Percentiles rank a stretch among this genome's conserved stretches.
phyloP scores from a whole-genome alignment of 2,329 filamentous ascomycete species.

The Colletotrichum liriopes region DNA sequence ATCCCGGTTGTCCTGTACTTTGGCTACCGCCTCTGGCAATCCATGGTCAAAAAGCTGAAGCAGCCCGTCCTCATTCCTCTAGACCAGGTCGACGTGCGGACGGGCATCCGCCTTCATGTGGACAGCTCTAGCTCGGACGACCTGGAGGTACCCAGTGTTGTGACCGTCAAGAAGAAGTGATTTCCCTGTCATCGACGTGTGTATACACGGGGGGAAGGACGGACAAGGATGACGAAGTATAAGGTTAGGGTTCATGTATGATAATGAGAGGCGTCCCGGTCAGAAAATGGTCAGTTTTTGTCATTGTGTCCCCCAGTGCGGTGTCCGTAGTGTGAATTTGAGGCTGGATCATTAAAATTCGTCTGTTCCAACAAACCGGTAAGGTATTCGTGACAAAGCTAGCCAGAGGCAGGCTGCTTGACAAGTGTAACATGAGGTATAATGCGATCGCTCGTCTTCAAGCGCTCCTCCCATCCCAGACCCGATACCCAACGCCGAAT shows the following conservation, averaged over 20 bases:
- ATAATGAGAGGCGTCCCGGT: not conserved
- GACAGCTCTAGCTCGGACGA: conserved; percentile 20
- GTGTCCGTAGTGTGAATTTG: not conserved
- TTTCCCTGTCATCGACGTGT: not conserved
- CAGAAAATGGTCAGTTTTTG: not conserved
- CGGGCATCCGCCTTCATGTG: conserved; percentile 39
- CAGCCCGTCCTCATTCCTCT: conserved; percentile 46
- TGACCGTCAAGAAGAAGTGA: conserved; percentile 7
- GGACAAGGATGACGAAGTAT: not conserved
- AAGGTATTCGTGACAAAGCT: conserved; percentile 31
- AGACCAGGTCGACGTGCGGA: conserved; percentile 47
- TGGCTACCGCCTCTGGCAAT: conserved; percentile 46
- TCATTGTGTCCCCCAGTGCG: not conserved
- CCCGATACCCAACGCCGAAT: conserved; percentile 34
- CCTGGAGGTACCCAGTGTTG: conserved; percentile 1
- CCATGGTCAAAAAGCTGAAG: conserved; percentile 21
- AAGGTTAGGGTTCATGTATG: not conserved
- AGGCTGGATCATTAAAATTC: not conserved
- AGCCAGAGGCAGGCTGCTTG: conserved; percentile 29
- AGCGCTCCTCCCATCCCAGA: conserved; percentile 16
- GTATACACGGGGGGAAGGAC: not conserved
- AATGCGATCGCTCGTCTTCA: conserved; percentile 28
- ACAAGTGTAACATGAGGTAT: conserved; percentile 36
- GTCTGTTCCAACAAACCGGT: conserved; percentile 16
- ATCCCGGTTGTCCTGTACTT: conserved; percentile 47